Conservation (phyloP, 1,284 basidiomycete genomes). For the Ceratobasidium sp. region DNA sequence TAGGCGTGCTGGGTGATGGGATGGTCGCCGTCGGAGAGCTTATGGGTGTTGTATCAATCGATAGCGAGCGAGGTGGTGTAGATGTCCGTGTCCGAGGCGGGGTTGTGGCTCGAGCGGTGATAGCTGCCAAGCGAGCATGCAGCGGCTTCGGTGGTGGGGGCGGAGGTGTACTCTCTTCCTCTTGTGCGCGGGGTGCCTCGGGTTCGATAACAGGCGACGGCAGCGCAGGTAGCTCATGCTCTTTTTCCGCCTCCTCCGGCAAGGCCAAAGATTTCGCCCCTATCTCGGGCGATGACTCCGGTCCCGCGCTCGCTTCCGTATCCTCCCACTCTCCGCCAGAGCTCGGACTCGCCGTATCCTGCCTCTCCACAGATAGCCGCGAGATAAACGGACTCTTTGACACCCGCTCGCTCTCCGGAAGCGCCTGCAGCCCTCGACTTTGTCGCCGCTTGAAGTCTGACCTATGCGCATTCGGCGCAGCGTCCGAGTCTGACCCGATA, state of each 20-base stretch:
- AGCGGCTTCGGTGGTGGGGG: constrained; percentile 42
- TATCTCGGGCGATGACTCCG: constrained; percentile 23
- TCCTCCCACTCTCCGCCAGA: constrained; percentile 29
- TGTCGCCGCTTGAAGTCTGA: constrained; percentile 78
- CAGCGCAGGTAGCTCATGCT: constrained; percentile 26
- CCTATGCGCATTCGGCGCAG: constrained; percentile 49
- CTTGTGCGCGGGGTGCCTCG: background rate
- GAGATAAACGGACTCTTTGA: constrained; percentile 86
- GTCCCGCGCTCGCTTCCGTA: constrained; percentile 18
- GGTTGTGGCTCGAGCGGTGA: constrained; percentile 51
- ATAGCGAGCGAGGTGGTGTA: constrained; percentile 51
- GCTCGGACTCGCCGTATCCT: constrained; percentile 18
- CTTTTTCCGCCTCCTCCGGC: constrained; percentile 16
- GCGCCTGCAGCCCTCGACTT: constrained; percentile 79
- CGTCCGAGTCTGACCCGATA: constrained; percentile 21
- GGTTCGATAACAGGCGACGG: constrained; percentile 25
- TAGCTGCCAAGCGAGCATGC: constrained; percentile 42
- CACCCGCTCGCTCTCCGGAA: constrained; percentile 83
- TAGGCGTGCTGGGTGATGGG: constrained; percentile 62
- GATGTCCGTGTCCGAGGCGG: constrained; percentile 51
- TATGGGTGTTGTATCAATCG: constrained; percentile 51
- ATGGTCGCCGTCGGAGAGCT: constrained; percentile 54
- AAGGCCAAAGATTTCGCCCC: constrained; percentile 5
- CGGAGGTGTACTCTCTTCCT: background rate
- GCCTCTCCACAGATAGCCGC: constrained; percentile 1